Conservation (phyloP, 129 eudicot genomes). For the Cynara cardunculus region DNA sequence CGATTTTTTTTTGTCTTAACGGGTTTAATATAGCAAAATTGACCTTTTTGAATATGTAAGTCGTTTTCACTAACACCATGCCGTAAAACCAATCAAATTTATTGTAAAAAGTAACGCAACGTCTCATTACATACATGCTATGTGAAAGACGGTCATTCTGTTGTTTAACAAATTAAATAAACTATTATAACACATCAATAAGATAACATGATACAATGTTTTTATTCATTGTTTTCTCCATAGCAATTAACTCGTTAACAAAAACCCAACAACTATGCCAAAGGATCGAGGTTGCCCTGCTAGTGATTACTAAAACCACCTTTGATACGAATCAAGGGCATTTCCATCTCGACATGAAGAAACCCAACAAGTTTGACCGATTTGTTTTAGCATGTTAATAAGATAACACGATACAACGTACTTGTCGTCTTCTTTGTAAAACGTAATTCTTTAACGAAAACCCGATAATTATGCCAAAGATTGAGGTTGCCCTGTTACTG, state of each 20-base stretch:
- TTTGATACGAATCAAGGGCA: slow-evolving; percentile 9
- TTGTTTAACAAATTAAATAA: neutral
- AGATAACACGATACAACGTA: neutral
- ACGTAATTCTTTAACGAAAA: neutral
- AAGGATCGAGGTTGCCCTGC: slow-evolving; percentile 37
- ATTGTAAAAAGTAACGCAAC: neutral
- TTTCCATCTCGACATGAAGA: neutral
- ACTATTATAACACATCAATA: neutral
- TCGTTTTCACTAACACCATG: neutral
- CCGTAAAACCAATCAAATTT: neutral
- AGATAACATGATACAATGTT: neutral
- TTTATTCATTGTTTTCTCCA: neutral
- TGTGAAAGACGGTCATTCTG: neutral
- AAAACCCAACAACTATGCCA: slow-evolving; percentile 20
- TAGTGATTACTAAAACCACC: slow-evolving; percentile 4
- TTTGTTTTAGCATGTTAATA: neutral
- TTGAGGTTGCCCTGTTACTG: slow-evolving; percentile 34
- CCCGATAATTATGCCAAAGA: slow-evolving; percentile 24
- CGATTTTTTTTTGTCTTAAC: too few species aligned
- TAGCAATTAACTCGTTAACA: neutral
- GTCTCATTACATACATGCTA: neutral
- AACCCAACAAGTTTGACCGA: neutral
- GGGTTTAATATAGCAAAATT: too few species aligned
- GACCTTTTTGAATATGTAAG: neutral
- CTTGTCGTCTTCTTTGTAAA: neutral